Evolutionary conservation across 1,139 yeast species (phyloP).

Genomic region (Pichia kudriavzevii): DNA sequence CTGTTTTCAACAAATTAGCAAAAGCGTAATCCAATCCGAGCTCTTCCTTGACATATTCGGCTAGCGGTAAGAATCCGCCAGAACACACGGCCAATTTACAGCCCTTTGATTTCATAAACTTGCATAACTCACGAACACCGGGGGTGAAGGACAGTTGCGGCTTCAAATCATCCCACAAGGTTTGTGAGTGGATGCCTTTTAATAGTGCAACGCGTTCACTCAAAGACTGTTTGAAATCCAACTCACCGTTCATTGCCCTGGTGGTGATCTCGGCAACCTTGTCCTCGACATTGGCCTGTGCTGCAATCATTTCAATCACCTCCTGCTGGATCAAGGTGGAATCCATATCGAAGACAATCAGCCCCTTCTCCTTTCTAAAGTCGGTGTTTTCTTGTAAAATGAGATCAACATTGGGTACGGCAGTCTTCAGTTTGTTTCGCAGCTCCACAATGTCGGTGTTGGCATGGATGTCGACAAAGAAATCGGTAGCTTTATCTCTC

Average conservation of each 20-base stretch:
- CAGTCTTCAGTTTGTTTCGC: conserved; percentile 18
- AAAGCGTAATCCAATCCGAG: conserved; percentile 78
- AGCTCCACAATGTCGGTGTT: conserved; percentile 17
- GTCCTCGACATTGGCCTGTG: conserved; percentile 69
- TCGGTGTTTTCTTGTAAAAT: conserved; percentile 35
- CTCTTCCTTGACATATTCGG: conserved; percentile 59
- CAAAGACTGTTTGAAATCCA: conserved; percentile 82
- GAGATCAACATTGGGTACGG: conserved; percentile 32
- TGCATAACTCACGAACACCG: conserved; percentile 71
- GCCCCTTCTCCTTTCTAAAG: conserved; percentile 43
- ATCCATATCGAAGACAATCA: conserved; percentile 95
- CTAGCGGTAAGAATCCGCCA: conserved; percentile 92
- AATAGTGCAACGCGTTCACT: conserved; percentile 66
- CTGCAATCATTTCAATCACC: conserved; percentile 92
- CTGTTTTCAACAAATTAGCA: conserved; percentile 68
- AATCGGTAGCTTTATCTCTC: conserved; percentile 30
- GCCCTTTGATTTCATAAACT: conserved; percentile 53
- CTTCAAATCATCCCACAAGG: conserved; percentile 75
- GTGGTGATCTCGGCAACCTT: conserved; percentile 79
- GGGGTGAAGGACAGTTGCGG: conserved; percentile 63
- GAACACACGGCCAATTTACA: conserved; percentile 79
- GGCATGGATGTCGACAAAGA: conserved; percentile 17
- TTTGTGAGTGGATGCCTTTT: conserved; percentile 67
- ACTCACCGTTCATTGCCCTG: conserved; percentile 94
- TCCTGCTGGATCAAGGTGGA: conserved; percentile 94